These are phyloP conservation scores for Cardamine occulta DNA, from an alignment of 345 rosid genomes.

Conservation along the genomic window DNA sequence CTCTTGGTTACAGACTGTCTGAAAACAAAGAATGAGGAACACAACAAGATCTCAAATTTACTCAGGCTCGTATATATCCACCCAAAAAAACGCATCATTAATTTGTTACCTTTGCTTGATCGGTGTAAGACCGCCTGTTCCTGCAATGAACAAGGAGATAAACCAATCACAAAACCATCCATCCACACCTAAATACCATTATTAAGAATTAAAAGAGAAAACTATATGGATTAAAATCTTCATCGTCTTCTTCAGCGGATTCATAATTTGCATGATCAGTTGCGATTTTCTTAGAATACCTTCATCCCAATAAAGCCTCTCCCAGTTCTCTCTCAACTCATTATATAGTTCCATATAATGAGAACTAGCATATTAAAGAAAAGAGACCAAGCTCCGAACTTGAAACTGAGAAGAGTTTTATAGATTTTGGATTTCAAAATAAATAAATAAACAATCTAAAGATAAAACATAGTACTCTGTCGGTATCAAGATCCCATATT, in stretches of 20 bases:
- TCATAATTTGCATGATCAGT: slow-evolving; percentile 93
- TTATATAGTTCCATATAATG: slow-evolving; percentile 78
- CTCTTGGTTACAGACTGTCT: too few species aligned
- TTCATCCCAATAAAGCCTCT: slow-evolving; percentile 98
- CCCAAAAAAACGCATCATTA: not conserved
- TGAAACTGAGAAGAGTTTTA: too few species aligned
- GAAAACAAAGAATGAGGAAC: too few species aligned
- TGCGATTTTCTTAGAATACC: slow-evolving; percentile 92
- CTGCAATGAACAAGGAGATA: slow-evolving; percentile 46
- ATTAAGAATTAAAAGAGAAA: slow-evolving; percentile 23
- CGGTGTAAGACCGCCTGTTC: slow-evolving; percentile 52
- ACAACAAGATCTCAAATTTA: not conserved
- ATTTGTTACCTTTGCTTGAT: slow-evolving; percentile 56
- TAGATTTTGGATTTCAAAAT: too few species aligned
- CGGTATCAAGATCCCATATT: not conserved
- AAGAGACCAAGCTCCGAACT: too few species aligned
- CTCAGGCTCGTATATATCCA: not conserved
- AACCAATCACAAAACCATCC: slow-evolving; percentile 24
- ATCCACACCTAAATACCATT: not conserved
- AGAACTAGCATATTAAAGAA: too few species aligned
- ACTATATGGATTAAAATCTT: slow-evolving; percentile 94
- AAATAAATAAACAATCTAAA: too few species aligned
- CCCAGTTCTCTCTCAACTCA: slow-evolving; percentile 97
- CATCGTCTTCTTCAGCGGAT: slow-evolving; percentile 91
- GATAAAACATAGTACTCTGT: too few species aligned